phyloP scores from a whole-genome alignment of 2,329 filamentous ascomycete species.

The Scytalidium lignicola region DNA sequence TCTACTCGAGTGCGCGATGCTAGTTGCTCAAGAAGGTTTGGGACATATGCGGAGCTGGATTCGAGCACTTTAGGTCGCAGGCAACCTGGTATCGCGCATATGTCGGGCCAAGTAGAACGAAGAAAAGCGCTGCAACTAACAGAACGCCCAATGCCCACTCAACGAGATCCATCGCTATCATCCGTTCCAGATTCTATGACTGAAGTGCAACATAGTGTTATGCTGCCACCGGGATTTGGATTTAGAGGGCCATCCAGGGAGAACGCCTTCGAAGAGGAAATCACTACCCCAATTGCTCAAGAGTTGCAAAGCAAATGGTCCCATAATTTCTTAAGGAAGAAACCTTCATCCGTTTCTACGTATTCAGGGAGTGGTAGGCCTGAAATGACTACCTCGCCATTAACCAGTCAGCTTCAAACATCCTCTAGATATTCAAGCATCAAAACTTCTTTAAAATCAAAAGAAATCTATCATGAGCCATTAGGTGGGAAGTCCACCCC shows the following conservation, averaged over 20 bases:
- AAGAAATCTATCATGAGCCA: constrained; percentile 33
- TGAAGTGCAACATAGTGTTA: constrained; percentile 9
- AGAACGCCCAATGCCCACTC: constrained; percentile 15
- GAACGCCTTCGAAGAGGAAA: constrained; percentile 2
- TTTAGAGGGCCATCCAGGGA: constrained; percentile 14
- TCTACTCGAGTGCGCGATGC: too few relatives aligned
- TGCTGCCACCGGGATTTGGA: constrained; percentile 17
- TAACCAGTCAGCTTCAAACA: not conserved
- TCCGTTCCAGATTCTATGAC: constrained; percentile 9
- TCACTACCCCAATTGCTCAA: constrained; percentile 2
- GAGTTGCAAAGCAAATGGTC: constrained; percentile 23
- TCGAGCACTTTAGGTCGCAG: too few relatives aligned
- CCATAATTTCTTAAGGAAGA: constrained; percentile 42
- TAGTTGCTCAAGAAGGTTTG: too few relatives aligned
- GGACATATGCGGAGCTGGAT: too few relatives aligned
- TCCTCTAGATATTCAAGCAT: constrained; percentile 16
- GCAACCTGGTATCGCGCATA: constrained; percentile 39
- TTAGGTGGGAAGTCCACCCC: constrained; percentile 34
- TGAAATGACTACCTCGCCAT: constrained; percentile 10
- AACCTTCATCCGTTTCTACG: constrained; percentile 41
- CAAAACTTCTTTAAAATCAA: constrained; percentile 15
- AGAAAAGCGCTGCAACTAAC: constrained; percentile 14
- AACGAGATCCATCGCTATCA: constrained; percentile 13
- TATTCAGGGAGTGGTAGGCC: constrained; percentile 21
- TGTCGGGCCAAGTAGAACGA: constrained; percentile 16